Conservation (phyloP, 2,329 filamentous ascomycete species). For the Fusarium pseudonygamai region DNA sequence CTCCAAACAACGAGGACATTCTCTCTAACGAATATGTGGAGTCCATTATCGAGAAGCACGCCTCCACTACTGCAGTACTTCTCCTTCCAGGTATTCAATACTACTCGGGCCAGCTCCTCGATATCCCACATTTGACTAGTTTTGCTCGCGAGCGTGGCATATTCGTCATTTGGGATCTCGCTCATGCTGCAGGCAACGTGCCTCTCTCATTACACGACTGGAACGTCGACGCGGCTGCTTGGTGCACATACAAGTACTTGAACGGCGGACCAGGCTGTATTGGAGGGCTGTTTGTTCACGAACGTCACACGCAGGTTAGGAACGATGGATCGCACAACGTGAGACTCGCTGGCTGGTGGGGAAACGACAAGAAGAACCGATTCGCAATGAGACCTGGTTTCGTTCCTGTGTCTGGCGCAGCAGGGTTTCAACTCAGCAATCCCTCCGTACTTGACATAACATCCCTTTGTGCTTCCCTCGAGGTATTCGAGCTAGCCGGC, state of each 20-base stretch:
- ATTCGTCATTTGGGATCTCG: slow-evolving; percentile 82
- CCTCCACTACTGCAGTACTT: slow-evolving; percentile 73
- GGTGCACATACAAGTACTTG: slow-evolving; percentile 92
- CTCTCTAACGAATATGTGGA: slow-evolving; percentile 75
- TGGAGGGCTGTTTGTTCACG: slow-evolving; percentile 80
- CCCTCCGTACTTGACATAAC: slow-evolving; percentile 77
- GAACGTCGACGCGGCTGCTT: slow-evolving; percentile 86
- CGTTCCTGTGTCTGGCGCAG: slow-evolving; percentile 76
- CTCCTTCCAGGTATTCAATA: slow-evolving; percentile 86
- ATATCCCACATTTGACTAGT: slow-evolving; percentile 78
- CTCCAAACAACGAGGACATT: slow-evolving; percentile 58
- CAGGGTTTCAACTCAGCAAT: slow-evolving; percentile 82
- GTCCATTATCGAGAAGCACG: slow-evolving; percentile 76
- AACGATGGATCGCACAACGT: slow-evolving; percentile 61
- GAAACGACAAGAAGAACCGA: slow-evolving; percentile 73
- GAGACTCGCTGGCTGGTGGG: slow-evolving; percentile 84
- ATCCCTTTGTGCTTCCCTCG: slow-evolving; percentile 74
- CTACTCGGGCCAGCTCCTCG: slow-evolving; percentile 85
- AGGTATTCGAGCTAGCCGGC: slow-evolving; percentile 61
- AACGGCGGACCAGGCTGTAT: slow-evolving; percentile 84
- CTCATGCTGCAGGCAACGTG: slow-evolving; percentile 84
- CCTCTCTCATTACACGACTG: slow-evolving; percentile 79
- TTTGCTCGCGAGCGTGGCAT: slow-evolving; percentile 76
- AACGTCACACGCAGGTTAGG: slow-evolving; percentile 68
- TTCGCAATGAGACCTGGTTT: slow-evolving; percentile 84